Percentiles rank a stretch among this genome's conserved stretches.
These are phyloP conservation scores for Haplosporangium sp. DNA, from an alignment of 371 early-diverging fungal species.

Conservation along the genomic window DNA sequence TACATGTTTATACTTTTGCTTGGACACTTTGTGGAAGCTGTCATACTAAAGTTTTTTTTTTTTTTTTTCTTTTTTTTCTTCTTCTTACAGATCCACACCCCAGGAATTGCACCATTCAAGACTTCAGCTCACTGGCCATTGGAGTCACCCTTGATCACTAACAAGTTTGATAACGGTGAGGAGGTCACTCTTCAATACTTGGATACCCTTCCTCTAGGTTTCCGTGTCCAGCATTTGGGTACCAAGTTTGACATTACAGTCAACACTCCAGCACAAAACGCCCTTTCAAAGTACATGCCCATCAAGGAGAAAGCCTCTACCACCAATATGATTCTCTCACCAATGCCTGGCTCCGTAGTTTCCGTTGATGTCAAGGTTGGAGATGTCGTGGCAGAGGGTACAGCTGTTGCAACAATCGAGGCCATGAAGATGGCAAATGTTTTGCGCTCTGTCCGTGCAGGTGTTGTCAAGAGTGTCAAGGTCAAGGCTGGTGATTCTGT, in stretches of 20 bases:
- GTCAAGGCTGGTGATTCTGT: slow-evolving; percentile 84
- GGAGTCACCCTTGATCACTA: slow-evolving; percentile 79
- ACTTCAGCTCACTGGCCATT: slow-evolving; percentile 78
- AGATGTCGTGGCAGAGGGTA: slow-evolving; percentile 86
- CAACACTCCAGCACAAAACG: slow-evolving; percentile 70
- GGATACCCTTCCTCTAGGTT: slow-evolving; percentile 79
- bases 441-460: slow-evolving; percentile 82
- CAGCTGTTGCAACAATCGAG: slow-evolving; percentile 91
- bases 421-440: slow-evolving; percentile 99
- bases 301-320: slow-evolving; percentile 79
- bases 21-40: no score
- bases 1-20: no score
- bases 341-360: slow-evolving; percentile 96
- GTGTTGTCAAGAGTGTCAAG: slow-evolving; percentile 83
- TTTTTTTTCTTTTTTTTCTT: slow-evolving; percentile 1
- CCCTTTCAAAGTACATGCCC: slow-evolving; percentile 79
- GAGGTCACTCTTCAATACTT: slow-evolving; percentile 83
- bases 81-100: slow-evolving; percentile 52
- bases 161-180: slow-evolving; percentile 62
- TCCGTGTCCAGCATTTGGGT: slow-evolving; percentile 85
- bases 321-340: slow-evolving; percentile 80
- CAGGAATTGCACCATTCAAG: slow-evolving; percentile 56
- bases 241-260: slow-evolving; percentile 86
- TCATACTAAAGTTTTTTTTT: no score
- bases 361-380: slow-evolving; percentile 87